Conservation (phyloP, 768 basidiomycete species). For the Rossbeevera mucosa region DNA sequence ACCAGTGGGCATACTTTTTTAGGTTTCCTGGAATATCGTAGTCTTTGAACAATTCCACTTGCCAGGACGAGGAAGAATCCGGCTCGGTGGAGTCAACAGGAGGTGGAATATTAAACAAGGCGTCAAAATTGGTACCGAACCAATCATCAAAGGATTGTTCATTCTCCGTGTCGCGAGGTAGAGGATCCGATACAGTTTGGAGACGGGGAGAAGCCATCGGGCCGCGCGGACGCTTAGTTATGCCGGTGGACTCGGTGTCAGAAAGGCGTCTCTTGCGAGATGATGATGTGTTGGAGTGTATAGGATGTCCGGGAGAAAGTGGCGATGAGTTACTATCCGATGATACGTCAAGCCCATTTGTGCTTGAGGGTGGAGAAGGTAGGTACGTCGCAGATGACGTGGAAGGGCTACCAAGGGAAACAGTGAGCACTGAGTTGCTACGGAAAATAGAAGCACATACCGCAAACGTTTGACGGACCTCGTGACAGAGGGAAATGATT, state of each 20-base stretch:
- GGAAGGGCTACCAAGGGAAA: neutral
- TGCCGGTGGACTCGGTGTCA: conserved; percentile 19
- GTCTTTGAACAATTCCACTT: conserved; percentile 34
- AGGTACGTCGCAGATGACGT: neutral
- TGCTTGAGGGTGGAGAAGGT: conserved; percentile 16
- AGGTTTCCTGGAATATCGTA: conserved; percentile 17
- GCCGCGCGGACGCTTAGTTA: conserved; percentile 27
- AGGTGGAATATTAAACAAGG: conserved; percentile 26
- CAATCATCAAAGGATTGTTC: conserved; percentile 33
- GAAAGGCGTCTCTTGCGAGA: conserved; percentile 37
- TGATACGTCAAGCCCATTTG: neutral
- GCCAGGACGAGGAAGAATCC: conserved; percentile 23
- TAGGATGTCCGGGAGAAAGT: neutral
- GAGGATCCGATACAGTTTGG: conserved; percentile 32
- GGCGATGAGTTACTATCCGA: neutral
- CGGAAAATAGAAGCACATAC: conserved; percentile 1
- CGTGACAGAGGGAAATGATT: neutral
- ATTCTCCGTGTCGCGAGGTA: conserved; percentile 13
- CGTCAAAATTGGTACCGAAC: conserved; percentile 28
- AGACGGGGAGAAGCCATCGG: conserved; percentile 15
- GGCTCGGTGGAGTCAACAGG: conserved; percentile 22
- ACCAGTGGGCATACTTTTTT: neutral
- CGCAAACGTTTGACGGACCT: conserved; percentile 22
- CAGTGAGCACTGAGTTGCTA: rapidly evolving
- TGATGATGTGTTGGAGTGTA: neutral